Evolutionary conservation across 805 yeast species (phyloP).

Genomic region (Zygosaccharomyces bisporus): DNA sequence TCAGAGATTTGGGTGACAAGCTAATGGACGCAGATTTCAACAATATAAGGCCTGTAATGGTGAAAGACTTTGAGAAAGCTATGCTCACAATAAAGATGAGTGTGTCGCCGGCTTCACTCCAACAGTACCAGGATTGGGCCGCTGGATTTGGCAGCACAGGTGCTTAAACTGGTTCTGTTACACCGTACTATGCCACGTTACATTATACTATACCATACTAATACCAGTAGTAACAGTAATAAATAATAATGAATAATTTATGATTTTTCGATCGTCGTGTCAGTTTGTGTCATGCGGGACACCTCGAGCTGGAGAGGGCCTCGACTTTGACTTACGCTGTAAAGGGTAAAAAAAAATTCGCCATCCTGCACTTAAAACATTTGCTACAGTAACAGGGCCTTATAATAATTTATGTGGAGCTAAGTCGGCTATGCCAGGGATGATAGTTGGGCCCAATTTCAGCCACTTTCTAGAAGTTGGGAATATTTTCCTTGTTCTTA

Average conservation of each 20-base stretch:
- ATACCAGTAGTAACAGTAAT: neutral
- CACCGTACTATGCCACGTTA: neutral
- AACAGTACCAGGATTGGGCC: slow-evolving; percentile 87
- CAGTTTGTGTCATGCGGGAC: slow-evolving; percentile 1
- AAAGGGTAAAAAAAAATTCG: slow-evolving; percentile 3
- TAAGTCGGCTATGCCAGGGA: neutral
- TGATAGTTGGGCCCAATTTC: neutral
- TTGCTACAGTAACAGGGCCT: neutral
- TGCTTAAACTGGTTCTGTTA: slow-evolving; percentile 51
- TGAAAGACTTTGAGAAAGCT: slow-evolving; percentile 73
- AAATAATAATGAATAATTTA: neutral
- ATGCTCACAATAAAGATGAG: slow-evolving; percentile 81
- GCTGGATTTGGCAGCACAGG: slow-evolving; percentile 84
- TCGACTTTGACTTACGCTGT: slow-evolving; percentile 1
- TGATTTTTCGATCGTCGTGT: neutral
- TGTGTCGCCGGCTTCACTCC: slow-evolving; percentile 77
- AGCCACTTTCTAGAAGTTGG: neutral
- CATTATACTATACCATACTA: neutral
- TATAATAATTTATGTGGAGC: neutral
- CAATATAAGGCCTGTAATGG: slow-evolving; percentile 69
- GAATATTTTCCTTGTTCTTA: neutral
- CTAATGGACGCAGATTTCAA: slow-evolving; percentile 66
- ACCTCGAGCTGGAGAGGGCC: neutral
- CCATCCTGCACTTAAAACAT: neutral
- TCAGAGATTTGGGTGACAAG: slow-evolving; percentile 84